phyloP scores from a whole-genome alignment of 208 protist species.

The Crithidia brevicula region DNA sequence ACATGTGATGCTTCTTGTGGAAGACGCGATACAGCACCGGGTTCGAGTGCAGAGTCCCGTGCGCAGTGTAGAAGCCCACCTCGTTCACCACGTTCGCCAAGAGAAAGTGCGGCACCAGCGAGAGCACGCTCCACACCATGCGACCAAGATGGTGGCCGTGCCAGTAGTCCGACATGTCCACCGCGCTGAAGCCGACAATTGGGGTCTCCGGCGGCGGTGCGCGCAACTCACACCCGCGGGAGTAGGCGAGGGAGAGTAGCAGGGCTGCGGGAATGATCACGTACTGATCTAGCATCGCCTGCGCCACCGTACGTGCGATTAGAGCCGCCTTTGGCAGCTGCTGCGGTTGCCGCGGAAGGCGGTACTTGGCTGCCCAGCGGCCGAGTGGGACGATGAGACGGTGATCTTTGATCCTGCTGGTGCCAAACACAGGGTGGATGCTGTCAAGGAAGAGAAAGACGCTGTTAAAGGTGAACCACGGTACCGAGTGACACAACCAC shows the following conservation, averaged over 20 bases:
- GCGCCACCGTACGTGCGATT: slow-evolving; percentile 22
- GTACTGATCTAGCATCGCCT: slow-evolving; percentile 37
- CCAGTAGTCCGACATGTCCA: slow-evolving; percentile 27
- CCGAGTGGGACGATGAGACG: slow-evolving; percentile 29
- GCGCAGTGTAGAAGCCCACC: slow-evolving; percentile 49
- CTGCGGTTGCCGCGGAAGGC: slow-evolving; percentile 33
- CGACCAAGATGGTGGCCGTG: slow-evolving; percentile 3
- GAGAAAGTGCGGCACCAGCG: slow-evolving; percentile 43
- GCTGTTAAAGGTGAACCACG: slow-evolving; percentile 45
- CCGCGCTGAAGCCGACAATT: slow-evolving; percentile 30
- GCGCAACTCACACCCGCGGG: slow-evolving; percentile 13
- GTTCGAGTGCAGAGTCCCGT: slow-evolving; percentile 48
- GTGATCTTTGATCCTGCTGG: slow-evolving; percentile 19
- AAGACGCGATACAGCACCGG: slow-evolving; percentile 48
- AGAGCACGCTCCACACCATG: slow-evolving; percentile 3
- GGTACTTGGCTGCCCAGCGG: slow-evolving; percentile 36
- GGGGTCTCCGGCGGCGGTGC: slow-evolving; percentile 27
- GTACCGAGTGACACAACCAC: slow-evolving; percentile 41
- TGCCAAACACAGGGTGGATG: slow-evolving; percentile 32
- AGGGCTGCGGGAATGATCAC: slow-evolving; percentile 27
- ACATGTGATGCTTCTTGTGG: slow-evolving; percentile 77
- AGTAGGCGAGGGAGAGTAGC: slow-evolving; percentile 17
- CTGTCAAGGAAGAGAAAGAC: slow-evolving; percentile 50
- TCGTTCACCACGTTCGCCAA: slow-evolving; percentile 53
- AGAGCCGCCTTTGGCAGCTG: slow-evolving; percentile 36